phyloP scores from a whole-genome alignment of 306 rosid genomes.

The Aeschynomene evenia region DNA sequence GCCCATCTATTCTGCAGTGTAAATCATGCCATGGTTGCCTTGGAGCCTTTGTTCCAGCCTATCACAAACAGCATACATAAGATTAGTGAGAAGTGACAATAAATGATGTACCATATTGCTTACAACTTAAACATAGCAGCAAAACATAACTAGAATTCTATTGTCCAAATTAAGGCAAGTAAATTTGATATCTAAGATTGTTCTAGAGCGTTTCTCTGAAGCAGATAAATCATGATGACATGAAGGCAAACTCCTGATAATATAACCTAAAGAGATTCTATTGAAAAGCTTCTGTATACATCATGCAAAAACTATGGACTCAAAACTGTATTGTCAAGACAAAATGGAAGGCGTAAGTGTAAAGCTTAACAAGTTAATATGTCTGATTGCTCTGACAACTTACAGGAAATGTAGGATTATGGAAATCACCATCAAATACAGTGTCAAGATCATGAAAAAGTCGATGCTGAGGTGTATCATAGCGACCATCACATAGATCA shows the following conservation, averaged over 20 bases:
- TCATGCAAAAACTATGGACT: background rate
- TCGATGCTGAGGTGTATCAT: conserved; percentile 93
- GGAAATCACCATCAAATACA: conserved; percentile 67
- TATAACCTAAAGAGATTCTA: conserved; percentile 8
- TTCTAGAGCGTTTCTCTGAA: background rate
- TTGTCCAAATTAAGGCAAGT: conserved; percentile 6
- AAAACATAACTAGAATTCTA: conserved; percentile 14
- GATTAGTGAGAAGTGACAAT: background rate
- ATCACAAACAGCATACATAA: conserved; percentile 27
- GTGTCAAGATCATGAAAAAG: conserved; percentile 68
- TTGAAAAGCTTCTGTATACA: background rate
- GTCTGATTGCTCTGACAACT: conserved; percentile 39
- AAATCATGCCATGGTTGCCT: conserved; percentile 98
- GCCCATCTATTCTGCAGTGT: conserved; percentile 93
- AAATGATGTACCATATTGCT: conserved; percentile 11
- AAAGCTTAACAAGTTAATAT: background rate
- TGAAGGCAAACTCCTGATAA: background rate
- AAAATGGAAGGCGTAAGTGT: conserved; percentile 20
- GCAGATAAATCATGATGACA: conserved; percentile 6
- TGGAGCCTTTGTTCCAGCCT: conserved; percentile 82
- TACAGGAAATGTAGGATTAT: conserved; percentile 80
- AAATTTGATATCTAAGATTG: background rate
- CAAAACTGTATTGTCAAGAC: background rate
- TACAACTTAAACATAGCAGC: conserved; percentile 1
- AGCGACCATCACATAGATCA: conserved; percentile 97